A percentile compares a stretch with the other conserved stretches of the same genome.
Evolutionary conservation across 257 asterid genomes (phyloP).

Genomic region (Gentiana dahurica): DNA sequence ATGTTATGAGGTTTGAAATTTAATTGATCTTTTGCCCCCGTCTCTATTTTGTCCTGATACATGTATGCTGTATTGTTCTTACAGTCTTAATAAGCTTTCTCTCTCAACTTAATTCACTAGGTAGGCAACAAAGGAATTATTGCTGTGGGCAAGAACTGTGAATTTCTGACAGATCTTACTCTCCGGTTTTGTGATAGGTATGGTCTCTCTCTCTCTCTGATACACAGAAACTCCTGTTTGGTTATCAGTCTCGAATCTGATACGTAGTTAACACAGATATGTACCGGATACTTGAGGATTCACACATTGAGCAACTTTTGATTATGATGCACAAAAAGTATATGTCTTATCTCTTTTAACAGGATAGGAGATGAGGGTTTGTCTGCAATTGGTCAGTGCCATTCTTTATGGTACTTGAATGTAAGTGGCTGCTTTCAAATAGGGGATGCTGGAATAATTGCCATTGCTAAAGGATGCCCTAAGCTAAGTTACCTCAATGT

Average conservation of each 20-base stretch:
- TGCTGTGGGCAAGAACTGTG: constrained; percentile 82
- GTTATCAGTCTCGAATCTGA: neutral
- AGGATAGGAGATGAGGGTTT: constrained; percentile 83
- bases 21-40: no score
- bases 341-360: constrained; percentile 6
- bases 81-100: no score
- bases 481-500: constrained; percentile 66
- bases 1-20: constrained; percentile 66
- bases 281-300: no score
- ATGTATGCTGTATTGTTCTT: no score
- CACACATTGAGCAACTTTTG: no score
- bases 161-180: constrained; percentile 69
- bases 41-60: no score
- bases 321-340: no score
- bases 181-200: constrained; percentile 92
- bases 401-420: constrained; percentile 59
- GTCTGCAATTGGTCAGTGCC: constrained; percentile 70
- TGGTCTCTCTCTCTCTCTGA: constrained; percentile 11
- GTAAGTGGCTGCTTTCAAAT: constrained; percentile 85
- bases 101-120: constrained; percentile 19
- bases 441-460: constrained; percentile 75
- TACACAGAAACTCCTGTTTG: neutral
- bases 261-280: no score
- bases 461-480: constrained; percentile 82
- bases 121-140: constrained; percentile 78